Percentiles rank a stretch among this genome's conserved stretches.
phyloP scores from a whole-genome alignment of 257 asterid species.

The Nicotiana knightiana region DNA sequence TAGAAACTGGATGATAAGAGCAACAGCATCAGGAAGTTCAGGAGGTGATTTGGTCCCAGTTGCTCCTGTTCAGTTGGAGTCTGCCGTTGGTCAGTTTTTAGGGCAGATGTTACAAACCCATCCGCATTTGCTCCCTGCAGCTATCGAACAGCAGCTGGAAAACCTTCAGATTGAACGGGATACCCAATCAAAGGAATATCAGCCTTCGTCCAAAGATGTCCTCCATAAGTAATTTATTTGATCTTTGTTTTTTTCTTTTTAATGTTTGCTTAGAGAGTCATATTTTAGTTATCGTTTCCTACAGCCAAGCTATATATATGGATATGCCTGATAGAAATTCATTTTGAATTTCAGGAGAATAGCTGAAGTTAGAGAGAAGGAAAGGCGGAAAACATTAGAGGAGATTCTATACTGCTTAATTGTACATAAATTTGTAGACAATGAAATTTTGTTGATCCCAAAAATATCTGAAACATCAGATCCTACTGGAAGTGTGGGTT shows the following conservation, averaged over 20 bases:
- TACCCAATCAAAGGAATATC: conserved; percentile 31
- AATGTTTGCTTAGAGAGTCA: conserved; percentile 1
- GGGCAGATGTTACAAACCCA: conserved; percentile 57
- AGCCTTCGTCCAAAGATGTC: conserved; percentile 53
- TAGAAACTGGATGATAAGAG: conserved; percentile 33
- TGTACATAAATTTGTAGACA: conserved; percentile 68
- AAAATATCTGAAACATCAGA: conserved; percentile 56
- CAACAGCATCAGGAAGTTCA: conserved; percentile 54
- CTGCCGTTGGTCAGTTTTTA: conserved; percentile 88
- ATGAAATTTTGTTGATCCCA: conserved; percentile 67
- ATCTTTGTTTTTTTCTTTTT: background rate
- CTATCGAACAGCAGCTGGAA: conserved; percentile 93
- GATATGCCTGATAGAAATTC: conserved; percentile 2
- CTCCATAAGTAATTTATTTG: conserved; percentile 51
- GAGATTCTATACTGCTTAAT: conserved; percentile 78
- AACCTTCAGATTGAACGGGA: conserved; percentile 69
- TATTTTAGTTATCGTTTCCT: background rate
- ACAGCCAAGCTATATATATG: background rate
- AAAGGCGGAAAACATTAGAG: conserved; percentile 59
- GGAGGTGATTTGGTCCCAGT: conserved; percentile 48
- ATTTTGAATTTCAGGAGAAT: conserved; percentile 65
- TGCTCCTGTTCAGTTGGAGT: conserved; percentile 77
- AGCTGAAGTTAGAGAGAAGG: conserved; percentile 84
- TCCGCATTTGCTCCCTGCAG: conserved; percentile 71
- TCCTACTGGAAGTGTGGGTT: conserved; percentile 71